Base-by-base conservation (phyloP, 2,329 filamentous ascomycete genomes). In the Cladosporium sp. region DNA sequence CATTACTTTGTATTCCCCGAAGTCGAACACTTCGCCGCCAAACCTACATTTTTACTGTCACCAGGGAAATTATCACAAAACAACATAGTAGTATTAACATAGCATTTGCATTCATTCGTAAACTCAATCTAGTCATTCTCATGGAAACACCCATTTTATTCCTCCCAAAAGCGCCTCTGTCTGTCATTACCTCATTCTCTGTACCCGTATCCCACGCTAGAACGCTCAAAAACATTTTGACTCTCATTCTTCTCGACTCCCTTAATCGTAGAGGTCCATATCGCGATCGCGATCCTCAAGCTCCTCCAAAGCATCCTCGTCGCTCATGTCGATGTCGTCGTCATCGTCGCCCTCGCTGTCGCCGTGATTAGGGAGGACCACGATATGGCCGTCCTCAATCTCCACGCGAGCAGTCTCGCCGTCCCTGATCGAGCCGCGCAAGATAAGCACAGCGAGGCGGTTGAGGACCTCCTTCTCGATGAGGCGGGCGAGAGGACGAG, bases 381-480 rank as follows among this genome's bases (percentile, higher is more conserved):
- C 74, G 54, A 97, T 85, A 68, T 88, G 87, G 43, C 88, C 87
- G 58, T 89, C 83, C 31, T 86, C 80, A 56, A 97, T 77, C 43
- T 88, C 83, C 19, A 97, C 89, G 22, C 81, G 77, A 1, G 93
- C 93, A 2, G 71, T 74, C 74, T 98, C 93, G 41, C 91, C 91
- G 60, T 98, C 92, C 61, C 80, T 82, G 68, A 98, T 85, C 51
- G 81, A 84, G 58, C 89, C 89, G 58, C 90, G 82, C 19, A 98
- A 78, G 58, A 98, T 95, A 58, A 97, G 80, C 38, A 98, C 87
- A 1, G 93, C 93, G 58, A 98, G 76, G 46, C 85, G 84, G 72
- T 98, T 98, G 64, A 98, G 83, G 2, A 98, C 89, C 71, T 98
- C 93, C 73, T 93, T 93, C 76, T 98, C 93, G 62, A 98, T 96